These are phyloP conservation scores for Aspergillus proliferans DNA, from an alignment of 2,329 filamentous ascomycete species.

Conservation along the genomic window DNA sequence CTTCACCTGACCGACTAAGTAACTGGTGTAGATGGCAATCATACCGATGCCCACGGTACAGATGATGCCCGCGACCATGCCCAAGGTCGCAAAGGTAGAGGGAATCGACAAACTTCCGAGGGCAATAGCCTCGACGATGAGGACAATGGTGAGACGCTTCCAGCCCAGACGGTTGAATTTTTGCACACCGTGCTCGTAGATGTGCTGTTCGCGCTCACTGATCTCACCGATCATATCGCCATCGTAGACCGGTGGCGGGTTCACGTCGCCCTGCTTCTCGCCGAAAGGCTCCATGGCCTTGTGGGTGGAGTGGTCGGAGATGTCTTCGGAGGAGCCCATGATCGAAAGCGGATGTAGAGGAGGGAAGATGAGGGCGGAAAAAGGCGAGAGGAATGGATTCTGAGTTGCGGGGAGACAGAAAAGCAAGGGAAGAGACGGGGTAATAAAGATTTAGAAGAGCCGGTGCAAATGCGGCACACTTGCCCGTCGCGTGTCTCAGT, in stretches of 20 bases:
- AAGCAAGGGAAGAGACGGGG: too few species aligned
- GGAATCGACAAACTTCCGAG: conserved; percentile 44
- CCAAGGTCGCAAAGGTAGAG: conserved; percentile 40
- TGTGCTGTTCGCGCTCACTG: conserved; percentile 4
- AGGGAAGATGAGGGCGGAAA: too few species aligned
- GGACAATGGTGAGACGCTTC: conserved; percentile 45
- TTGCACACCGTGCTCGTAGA: conserved; percentile 14
- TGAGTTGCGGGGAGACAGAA: too few species aligned
- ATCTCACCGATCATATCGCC: conserved; percentile 9
- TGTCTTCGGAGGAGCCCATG: too few species aligned
- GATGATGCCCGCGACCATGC: conserved; percentile 43
- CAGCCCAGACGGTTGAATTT: conserved; percentile 38
- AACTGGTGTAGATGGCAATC: conserved; percentile 39
- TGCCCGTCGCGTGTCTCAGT: too few species aligned
- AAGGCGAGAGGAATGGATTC: too few species aligned
- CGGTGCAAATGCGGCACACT: too few species aligned
- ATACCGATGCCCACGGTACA: conserved; percentile 35
- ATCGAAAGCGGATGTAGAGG: too few species aligned
- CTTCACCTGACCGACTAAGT: conserved; percentile 36
- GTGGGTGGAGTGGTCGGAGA: too few species aligned
- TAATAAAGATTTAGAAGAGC: too few species aligned
- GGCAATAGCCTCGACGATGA: conserved; percentile 48
- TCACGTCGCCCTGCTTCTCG: not conserved
- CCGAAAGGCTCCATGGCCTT: too few species aligned
- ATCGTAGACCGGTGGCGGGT: conserved; percentile 2